phyloP scores from a whole-genome alignment of 2,329 filamentous ascomycete species.

The Pseudogymnoascus sp. region DNA sequence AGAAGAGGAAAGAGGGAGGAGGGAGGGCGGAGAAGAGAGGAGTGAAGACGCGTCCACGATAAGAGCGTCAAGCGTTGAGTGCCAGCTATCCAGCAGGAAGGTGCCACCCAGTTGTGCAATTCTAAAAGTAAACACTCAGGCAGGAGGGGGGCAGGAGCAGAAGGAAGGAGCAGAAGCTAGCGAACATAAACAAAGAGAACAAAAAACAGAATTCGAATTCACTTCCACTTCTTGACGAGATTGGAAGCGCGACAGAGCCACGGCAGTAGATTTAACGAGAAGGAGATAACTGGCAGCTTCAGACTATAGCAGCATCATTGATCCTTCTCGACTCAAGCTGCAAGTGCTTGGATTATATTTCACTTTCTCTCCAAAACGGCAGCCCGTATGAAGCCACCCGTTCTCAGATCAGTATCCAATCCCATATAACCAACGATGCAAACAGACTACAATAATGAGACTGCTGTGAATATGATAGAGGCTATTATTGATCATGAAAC shows the following conservation, averaged over 20 bases:
- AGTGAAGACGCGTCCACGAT: not conserved
- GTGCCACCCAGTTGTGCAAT: not conserved
- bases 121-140: not conserved
- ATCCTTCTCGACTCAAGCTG: not conserved
- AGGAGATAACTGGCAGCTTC: not conserved
- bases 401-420: not conserved
- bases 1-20: not conserved
- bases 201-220: not conserved
- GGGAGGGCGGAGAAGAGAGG: not conserved
- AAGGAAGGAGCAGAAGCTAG: not conserved
- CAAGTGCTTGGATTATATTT: not conserved
- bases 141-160: not conserved
- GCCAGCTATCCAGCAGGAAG: not conserved
- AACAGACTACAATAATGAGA: not conserved
- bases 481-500: not conserved
- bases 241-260: not conserved
- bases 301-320: not conserved
- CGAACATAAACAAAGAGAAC: not conserved
- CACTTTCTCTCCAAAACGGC: not conserved
- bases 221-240: not conserved
- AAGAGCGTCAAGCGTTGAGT: not conserved
- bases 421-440: not conserved
- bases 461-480: not conserved
- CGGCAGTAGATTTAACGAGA: not conserved
- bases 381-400: not conserved